Evolutionary conservation across 352 stramenopile species (phyloP), one percentile per base, ranked within the genome.

Genomic region (Thalassiosira ordinaria): DNA sequence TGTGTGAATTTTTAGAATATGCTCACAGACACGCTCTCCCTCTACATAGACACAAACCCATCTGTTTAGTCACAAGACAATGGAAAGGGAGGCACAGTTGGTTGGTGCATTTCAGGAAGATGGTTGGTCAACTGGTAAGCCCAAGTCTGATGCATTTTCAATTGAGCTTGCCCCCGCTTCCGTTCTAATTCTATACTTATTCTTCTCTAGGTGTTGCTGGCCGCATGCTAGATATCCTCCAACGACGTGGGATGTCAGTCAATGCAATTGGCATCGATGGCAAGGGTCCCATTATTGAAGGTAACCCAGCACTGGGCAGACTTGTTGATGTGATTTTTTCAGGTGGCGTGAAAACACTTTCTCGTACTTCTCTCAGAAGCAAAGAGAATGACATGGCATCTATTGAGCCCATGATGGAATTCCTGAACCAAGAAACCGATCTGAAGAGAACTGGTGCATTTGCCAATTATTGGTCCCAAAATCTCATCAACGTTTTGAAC

Each of bases 391-490:
- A 72, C 18, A 4, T 82, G 3, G 51, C 8, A 51, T 41, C 44
- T 2, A 72, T 82, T 53, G n/a, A 70, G 35, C 20, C 29, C 1
- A 20, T 62, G 0, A 72, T 82, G 74, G 14, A 37, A 1, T 77
- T 56, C 53, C 22, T 82, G 22, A 82, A 82, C 31, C 0, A 72
- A 47, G 57, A 77, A 14, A 73, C 65, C 13, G 9, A 26, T 24
- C 35, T 75, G 7, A n/a, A 63, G n/a, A 67, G 24, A 24, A 73
- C 29, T 70, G 74, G 74, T 27, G 24, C 78, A 14, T 78, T 74
- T 70, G 67, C 51, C 41, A 74, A 83, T 61, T 78, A 55, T 33
- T 83, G 66, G 66, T 56, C 66, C 9, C 74, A 83, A 51, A 83
- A 83, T 74, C 60, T 79, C 0, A 60, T 79, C 49, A 59, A 82